phyloP scores from a whole-genome alignment of 2,329 filamentous ascomycete species.

The Chaetomium sp. region DNA sequence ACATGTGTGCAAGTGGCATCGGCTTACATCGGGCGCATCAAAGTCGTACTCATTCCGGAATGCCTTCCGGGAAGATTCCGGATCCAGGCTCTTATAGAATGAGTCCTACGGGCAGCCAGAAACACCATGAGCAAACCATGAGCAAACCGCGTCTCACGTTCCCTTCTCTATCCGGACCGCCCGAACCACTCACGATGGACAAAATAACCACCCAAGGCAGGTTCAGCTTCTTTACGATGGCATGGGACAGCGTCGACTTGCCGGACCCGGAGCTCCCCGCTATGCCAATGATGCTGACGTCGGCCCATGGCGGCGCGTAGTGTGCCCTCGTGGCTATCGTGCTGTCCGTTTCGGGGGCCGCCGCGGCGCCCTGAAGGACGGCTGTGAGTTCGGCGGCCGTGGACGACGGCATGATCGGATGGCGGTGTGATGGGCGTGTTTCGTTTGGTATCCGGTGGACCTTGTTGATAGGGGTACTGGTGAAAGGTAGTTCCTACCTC shows the following conservation, averaged over 20 bases:
- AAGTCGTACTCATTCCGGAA: constrained; percentile 94
- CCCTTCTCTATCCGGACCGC: no score
- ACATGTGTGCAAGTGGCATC: neutral
- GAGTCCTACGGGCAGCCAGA: constrained; percentile 60
- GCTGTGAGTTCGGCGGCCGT: neutral
- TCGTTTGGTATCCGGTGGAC: neutral
- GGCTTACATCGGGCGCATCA: constrained; percentile 68
- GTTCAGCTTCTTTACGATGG: constrained; percentile 83
- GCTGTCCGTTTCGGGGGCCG: constrained; percentile 24
- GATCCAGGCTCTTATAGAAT: constrained; percentile 85
- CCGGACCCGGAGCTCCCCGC: constrained; percentile 91
- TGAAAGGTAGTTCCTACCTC: no score
- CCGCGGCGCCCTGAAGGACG: constrained; percentile 1
- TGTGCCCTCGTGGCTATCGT: constrained; percentile 56
- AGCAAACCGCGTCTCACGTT: no score
- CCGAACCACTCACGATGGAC: constrained; percentile 65
- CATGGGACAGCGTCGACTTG: constrained; percentile 88
- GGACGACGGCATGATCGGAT: constrained; percentile 12
- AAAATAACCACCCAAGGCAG: constrained; percentile 97
- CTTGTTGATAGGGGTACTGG: no score
- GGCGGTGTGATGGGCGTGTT: neutral
- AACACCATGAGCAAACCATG: neutral
- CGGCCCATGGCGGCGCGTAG: constrained; percentile 92
- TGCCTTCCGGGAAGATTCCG: constrained; percentile 71
- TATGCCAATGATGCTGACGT: constrained; percentile 93